These are phyloP conservation scores for Pyropia yezoensis DNA, from an alignment of 23 red algal species.

Conservation along the genomic window DNA sequence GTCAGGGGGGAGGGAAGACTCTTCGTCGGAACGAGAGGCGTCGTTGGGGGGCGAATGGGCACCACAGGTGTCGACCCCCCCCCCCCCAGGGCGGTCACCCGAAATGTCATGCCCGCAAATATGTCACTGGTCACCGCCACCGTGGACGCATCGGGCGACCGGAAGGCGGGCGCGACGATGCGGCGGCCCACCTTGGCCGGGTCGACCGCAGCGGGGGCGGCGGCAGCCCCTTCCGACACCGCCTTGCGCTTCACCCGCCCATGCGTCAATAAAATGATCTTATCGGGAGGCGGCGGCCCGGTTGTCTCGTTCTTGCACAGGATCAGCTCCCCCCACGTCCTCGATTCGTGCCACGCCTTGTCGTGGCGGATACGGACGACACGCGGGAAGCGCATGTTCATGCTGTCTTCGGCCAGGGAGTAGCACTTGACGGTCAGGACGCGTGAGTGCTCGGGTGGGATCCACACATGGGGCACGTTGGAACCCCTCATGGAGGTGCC, in stretches of 20 bases:
- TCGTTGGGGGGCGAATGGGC: too few species aligned
- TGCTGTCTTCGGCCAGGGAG: constrained; percentile 32
- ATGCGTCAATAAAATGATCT: constrained; percentile 32
- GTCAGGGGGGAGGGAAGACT: too few species aligned
- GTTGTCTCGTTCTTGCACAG: constrained; percentile 36
- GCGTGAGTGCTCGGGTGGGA: constrained; percentile 52
- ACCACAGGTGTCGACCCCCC: too few species aligned
- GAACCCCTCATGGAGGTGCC: constrained; percentile 14
- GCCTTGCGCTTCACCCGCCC: constrained; percentile 10
- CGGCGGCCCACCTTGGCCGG: constrained; percentile 22
- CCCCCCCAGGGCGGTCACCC: too few species aligned
- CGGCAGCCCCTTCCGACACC: constrained; percentile 14
- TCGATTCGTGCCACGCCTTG: constrained; percentile 54
- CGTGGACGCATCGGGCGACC: constrained; percentile 6
- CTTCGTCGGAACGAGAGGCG: too few species aligned
- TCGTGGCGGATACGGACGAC: constrained; percentile 59
- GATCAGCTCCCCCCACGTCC: constrained; percentile 30
- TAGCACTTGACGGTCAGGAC: constrained; percentile 53
- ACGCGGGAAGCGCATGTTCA: constrained; percentile 59
- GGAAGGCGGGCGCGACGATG: constrained; percentile 14
- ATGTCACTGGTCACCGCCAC: constrained; percentile 7
- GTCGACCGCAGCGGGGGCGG: constrained; percentile 10
- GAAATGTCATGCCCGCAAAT: constrained; percentile 20
- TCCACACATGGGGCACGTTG: constrained; percentile 50
- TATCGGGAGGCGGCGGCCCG: constrained; percentile 16